Evolutionary conservation across 805 yeast species (phyloP).

Genomic region (Candida sithepensis): DNA sequence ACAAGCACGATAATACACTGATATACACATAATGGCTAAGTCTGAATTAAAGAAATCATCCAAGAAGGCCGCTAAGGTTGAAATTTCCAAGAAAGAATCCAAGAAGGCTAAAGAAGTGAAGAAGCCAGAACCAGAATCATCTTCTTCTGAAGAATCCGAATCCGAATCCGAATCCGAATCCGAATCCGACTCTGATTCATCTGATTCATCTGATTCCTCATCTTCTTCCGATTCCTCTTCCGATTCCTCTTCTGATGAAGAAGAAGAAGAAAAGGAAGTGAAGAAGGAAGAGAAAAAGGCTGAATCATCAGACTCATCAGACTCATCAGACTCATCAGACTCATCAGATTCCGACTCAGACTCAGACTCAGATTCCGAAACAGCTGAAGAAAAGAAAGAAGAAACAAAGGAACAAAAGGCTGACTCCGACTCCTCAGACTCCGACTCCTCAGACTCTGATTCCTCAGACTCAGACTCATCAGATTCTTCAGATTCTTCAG

Average conservation of each 20-base stretch:
- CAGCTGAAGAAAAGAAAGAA: conserved; percentile 9
- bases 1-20: background rate
- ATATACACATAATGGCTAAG: conserved; percentile 24
- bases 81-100: conserved; percentile 16
- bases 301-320: conserved; percentile 15
- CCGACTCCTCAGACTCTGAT: conserved; percentile 13
- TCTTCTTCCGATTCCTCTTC: conserved; percentile 8
- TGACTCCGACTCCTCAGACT: conserved; percentile 11
- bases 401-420: conserved; percentile 25
- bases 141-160: conserved; percentile 4
- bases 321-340: conserved; percentile 15
- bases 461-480: conserved; percentile 6
- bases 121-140: conserved; percentile 13
- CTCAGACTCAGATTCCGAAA: conserved; percentile 16
- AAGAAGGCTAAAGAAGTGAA: conserved; percentile 18
- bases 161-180: conserved; percentile 10
- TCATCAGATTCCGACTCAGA: conserved; percentile 26
- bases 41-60: conserved; percentile 23
- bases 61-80: conserved; percentile 22
- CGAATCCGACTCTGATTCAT: conserved; percentile 21
- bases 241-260: conserved; percentile 20
- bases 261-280: conserved; percentile 8
- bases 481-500: background rate
- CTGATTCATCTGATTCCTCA: conserved; percentile 19
- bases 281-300: conserved; percentile 20